These are phyloP conservation scores for Salix caprea DNA, from an alignment of 345 rosid species.

Conservation along the genomic window DNA sequence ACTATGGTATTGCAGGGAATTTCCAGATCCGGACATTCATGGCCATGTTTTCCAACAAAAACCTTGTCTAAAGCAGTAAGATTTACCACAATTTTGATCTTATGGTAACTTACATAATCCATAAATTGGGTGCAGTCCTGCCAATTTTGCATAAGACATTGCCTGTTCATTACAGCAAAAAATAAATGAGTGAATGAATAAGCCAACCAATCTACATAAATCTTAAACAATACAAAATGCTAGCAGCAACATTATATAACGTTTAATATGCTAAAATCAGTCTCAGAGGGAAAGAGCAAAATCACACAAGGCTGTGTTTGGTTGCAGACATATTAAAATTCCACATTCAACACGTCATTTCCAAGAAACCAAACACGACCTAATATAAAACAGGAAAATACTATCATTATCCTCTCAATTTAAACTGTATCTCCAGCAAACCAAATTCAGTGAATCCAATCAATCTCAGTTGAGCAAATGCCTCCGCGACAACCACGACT, in stretches of 20 bases:
- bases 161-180: constrained; percentile 58
- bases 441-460: not conserved
- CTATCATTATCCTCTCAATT: not conserved
- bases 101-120: constrained; percentile 75
- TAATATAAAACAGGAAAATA: not conserved
- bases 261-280: not conserved
- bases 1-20: not conserved
- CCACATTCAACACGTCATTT: not conserved
- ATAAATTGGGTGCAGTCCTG: constrained; percentile 87
- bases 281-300: not conserved
- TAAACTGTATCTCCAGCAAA: not conserved
- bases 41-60: not conserved
- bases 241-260: not conserved
- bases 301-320: not conserved
- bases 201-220: not conserved
- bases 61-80: not conserved
- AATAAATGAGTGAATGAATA: not conserved
- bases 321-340: not conserved
- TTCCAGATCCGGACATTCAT: not conserved
- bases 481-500: constrained; percentile 4
- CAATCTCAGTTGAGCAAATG: constrained; percentile 1
- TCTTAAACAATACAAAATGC: not conserved
- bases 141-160: constrained; percentile 97
- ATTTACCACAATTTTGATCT: not conserved
- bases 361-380: not conserved